Base-by-base conservation (phyloP, 2,329 filamentous ascomycete species). In the Paraphoma chrysanthemicola region DNA sequence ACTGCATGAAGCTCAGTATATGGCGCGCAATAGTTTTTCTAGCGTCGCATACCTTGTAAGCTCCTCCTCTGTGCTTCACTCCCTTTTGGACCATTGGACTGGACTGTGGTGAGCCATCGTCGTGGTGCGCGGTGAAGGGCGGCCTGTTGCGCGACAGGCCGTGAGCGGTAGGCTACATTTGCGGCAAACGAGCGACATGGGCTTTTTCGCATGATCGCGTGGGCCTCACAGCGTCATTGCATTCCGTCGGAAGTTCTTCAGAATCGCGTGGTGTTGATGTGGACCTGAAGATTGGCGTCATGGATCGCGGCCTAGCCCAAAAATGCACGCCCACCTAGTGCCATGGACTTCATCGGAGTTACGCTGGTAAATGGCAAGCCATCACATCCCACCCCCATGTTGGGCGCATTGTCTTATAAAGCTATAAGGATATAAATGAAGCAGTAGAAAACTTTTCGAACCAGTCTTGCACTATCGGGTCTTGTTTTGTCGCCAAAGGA, bases 161-260 rank as follows among this genome's bases (percentile, higher is more conserved):
- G 64, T 47, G 66, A 50, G 44, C 69, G 63, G 43, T 59, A 60
- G 43, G 62, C 60, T 43, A 60, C 56, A 53, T 59, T 67, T 28
- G 65, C 63, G 48, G 63, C 60, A 39, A 64, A 30, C 17, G 63
- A 56, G 29, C 63, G 64, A 56, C 63, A 67, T 56, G 59, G 62
- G 60, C 63, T 59, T 63, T 67, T 66, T 70, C 72, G 70, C 73
- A 75, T 75, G 49, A 44, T 76, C 59, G 59, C 46, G 46, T 56
- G 42, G 33, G 29, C 23, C 17, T 44, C 54, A 38, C 51, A 44
- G 54, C 47, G 65, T 68, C 63, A 69, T 65, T 62, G 62, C 74
- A 75, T 75, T 16, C 50, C 59, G 63, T 54, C 44, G 50, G 8
- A 29, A 18, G 42, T n/a, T n/a, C 10, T 31, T 18, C 6, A 33